Base-by-base conservation (phyloP, 306 rosid genomes). In the Castanea crenata region DNA sequence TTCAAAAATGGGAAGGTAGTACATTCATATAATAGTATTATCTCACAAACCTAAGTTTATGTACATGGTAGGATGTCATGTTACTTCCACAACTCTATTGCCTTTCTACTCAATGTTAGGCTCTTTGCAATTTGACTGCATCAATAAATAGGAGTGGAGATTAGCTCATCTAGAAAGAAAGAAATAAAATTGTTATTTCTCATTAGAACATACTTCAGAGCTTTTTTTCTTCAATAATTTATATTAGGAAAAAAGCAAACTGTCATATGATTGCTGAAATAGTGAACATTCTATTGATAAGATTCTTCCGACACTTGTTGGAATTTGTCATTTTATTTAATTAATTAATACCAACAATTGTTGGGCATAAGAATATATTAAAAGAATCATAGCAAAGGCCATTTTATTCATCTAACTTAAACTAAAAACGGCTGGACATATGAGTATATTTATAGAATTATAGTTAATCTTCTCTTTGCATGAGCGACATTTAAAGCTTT, bases 41-140 rank as follows among this genome's bases (percentile, higher is more conserved):
- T 38, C 11, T 38, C 46, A 38, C 41, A 35, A 35, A 35, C 41
- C 41, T 35, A 35, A 1, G 41, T 35, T 35, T 35, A 35, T 35
- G 41, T 35, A 35, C 41, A 35, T 35, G 2, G 8, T 35, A 35
- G 41, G 41, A 35, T 35, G 41, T 35, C 41, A 35, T 10, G 74
- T 35, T 76, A 79, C 75, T 73, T 83, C 83, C 71, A 80, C 55
- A 58, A 69, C 74, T 59, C 67, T 78, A 27, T 73, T 67, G 70
- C 79, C 83, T 49, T 62, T 72, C 11, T 63, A 6, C 32, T 71
- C 79, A 3, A 52, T 32, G 51, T 56, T 71, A 49, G 75, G 73
- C 55, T 18, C 52, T 70, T 27, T 76, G 21, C 49, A 76, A 38
- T 49, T 80, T 71, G 83, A 74, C 85, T 83, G 69, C 80, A 74